Evolutionary conservation across 371 early-diverging fungal genomes (phyloP), one percentile per base, ranked within the genome.

Genomic region (Mortierella sp.): DNA sequence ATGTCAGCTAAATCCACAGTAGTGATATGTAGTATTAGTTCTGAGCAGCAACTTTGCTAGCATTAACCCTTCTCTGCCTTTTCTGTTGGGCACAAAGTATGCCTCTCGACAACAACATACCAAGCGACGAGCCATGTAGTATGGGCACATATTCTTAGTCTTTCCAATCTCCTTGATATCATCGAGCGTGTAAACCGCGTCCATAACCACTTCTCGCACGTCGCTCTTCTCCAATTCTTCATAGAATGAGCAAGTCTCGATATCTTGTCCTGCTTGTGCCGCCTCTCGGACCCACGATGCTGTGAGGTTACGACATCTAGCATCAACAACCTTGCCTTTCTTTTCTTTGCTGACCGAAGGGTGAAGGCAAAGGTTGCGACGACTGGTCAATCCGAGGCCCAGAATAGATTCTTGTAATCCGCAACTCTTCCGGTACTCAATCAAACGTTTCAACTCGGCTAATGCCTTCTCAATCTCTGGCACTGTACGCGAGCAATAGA

Each of bases 391-490:
- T 0, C 99, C 99, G 9, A 99, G 76, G 1, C 97, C 99, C 34
- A 99, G 86, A 83, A 98, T 99, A 35, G 92, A 85, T 34, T 96
- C 94, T 12, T 94, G 86, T 15, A 87, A 43, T 17, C 93, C 94
- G 19, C 88, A 85, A 7, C 86, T 76, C 66, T 72, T 67, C 15
- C 99, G 87, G 84, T 96, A 99, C 37, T 86, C 93, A 79, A 99
- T 93, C 71, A 99, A 83, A 19, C 96, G 90, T 76, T 97, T 94
- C 73, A 99, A 88, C 87, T 99, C 99, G 29, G 94, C 95, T 66
- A 99, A 85, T 2, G 99, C 99, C 85, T 99, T 99, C 77, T 99
- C 99, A 72, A 99, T 97, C 85, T 99, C 99, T 19, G 98, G 98
- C 19, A 99, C 99, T 0, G 98, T 97, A 77, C 99, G 96, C 42